Conservation (phyloP, 106 monocot species). For the Allium cepa region DNA sequence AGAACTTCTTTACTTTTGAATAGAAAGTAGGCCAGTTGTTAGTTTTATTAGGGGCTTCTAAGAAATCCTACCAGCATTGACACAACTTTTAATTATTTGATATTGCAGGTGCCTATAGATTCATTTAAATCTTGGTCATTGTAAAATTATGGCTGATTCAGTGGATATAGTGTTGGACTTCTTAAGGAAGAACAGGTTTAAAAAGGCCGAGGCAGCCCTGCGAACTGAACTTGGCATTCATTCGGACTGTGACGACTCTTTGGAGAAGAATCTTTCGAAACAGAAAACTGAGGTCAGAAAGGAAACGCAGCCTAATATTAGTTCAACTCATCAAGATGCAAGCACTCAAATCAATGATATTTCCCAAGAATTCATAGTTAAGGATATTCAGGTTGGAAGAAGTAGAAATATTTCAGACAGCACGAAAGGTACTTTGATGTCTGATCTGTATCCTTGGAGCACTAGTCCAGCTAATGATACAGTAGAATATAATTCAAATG, state of each 20-base stretch:
- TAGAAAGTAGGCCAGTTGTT: no score
- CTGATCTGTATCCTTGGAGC: constrained; percentile 83
- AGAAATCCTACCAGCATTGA: no score
- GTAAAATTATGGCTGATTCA: constrained; percentile 50
- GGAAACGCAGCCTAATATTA: constrained; percentile 8
- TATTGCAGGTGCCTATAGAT: no score
- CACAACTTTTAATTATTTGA: no score
- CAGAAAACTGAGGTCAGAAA: constrained; percentile 18
- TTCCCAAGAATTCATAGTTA: constrained; percentile 81
- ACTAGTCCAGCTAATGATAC: constrained; percentile 15
- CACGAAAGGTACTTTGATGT: constrained; percentile 28
- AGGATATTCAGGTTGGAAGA: constrained; percentile 78
- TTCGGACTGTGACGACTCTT: constrained; percentile 28
- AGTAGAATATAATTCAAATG: neutral
- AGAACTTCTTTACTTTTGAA: no score
- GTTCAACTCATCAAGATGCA: constrained; percentile 18
- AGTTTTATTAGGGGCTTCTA: no score
- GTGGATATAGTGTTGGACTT: constrained; percentile 81
- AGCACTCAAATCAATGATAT: constrained; percentile 21
- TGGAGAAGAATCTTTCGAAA: constrained; percentile 18
- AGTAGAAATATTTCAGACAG: constrained; percentile 32
- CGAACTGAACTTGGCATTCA: constrained; percentile 51
- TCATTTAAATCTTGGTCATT: no score
- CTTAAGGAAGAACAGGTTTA: constrained; percentile 66
- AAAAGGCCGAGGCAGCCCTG: constrained; percentile 80